Evolutionary conservation across 2,329 filamentous ascomycete genomes (phyloP), one percentile per base, ranked within the genome.

Genomic region (Calonectria honghensis): DNA sequence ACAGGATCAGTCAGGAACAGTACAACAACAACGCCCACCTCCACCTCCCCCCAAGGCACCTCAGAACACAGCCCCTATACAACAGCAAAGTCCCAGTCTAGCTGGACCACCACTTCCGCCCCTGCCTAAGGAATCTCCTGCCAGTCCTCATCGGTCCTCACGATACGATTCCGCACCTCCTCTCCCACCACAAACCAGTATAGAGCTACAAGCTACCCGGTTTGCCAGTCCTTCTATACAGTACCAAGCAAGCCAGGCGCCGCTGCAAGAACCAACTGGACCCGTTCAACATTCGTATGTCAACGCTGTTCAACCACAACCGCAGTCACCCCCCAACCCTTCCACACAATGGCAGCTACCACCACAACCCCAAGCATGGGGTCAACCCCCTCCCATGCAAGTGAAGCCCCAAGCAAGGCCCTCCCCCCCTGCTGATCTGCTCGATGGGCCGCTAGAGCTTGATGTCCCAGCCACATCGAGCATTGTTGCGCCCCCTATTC

Each of bases 401-500:
- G n/a, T 67, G n/a, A 77, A 74, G 50, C 70, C 74, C 31, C 80
- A 80, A 66, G 67, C 75, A 10, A 77, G 76, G 20, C 76, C 81
- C 45, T 83, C 83, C 70, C 88, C 85, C 32, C 89, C 84, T 32
- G 90, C 85, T 2, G 90, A 93, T 80, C 79, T 86, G 32, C 88
- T 93, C 79, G 91, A 92, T 75, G 90, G 90, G 69, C 90, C 91
- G 39, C 84, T 92, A 18, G 88, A 88, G 13, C 84, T 91, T 31
- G 80, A 87, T 20, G 85, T 90, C 16, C 88, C 90, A 3, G 85
- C 87, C 5, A 85, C 87, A 2, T 86, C 87, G 0, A 86, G 89
- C 29, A 83, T 92, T 10, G 89, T 93, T 7, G 92, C 95, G 0
- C 96, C 97, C 0, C 96, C 96, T 0, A 95, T 98, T 39, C 96